Percentiles rank a stretch among this genome's conserved stretches.
Evolutionary conservation across 1,284 basidiomycete genomes (phyloP).

Genomic region (Stereum hirsutum): DNA sequence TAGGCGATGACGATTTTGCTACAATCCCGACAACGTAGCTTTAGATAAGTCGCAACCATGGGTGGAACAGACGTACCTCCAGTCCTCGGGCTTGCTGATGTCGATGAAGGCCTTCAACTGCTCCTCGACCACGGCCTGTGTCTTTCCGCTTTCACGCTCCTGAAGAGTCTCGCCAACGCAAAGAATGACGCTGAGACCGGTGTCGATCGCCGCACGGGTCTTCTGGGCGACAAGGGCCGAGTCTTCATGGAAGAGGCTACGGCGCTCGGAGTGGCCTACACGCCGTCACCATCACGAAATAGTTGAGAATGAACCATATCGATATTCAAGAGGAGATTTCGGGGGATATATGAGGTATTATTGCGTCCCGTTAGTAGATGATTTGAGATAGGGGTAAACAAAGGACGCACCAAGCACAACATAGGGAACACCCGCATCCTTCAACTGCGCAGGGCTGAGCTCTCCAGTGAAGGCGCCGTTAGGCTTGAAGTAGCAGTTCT

Average conservation of each 20-base stretch:
- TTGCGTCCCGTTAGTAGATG: too few species aligned
- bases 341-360: too few species aligned
- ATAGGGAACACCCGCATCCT: constrained; percentile 82
- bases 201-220: constrained; percentile 73
- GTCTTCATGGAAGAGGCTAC: constrained; percentile 86
- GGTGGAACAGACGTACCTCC: constrained; percentile 47
- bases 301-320: not conserved
- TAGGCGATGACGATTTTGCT: constrained; percentile 94
- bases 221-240: constrained; percentile 83
- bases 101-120: constrained; percentile 79
- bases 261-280: constrained; percentile 89
- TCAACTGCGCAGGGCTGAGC: constrained; percentile 81
- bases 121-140: constrained; percentile 70
- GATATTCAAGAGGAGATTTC: too few species aligned
- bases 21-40: constrained; percentile 3
- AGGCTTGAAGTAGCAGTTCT: constrained; percentile 84
- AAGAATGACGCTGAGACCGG: constrained; percentile 81
- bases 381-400: constrained; percentile 1
- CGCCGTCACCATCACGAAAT: not conserved
- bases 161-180: constrained; percentile 94
- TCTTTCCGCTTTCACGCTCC: constrained; percentile 80
- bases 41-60: not conserved
- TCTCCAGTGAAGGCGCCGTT: constrained; percentile 95
- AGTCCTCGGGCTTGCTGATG: constrained; percentile 58
- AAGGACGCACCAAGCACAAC: constrained; percentile 75